Base-by-base conservation (phyloP, 2,329 filamentous ascomycete species). In the Claviceps capensis region DNA sequence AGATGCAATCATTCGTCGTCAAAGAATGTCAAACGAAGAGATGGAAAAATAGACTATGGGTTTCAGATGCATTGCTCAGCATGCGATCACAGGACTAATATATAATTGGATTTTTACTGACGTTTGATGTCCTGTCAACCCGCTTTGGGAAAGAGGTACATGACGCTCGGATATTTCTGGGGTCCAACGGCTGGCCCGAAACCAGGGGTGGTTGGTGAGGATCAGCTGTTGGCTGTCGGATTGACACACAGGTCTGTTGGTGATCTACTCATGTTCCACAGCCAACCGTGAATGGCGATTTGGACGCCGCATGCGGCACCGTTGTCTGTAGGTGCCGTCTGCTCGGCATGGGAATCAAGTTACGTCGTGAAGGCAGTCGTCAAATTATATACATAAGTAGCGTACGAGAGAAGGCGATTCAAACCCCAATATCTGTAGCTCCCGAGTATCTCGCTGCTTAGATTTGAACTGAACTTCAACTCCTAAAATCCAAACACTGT, bases 281-380 rank as follows among this genome's bases (percentile, higher is more conserved):
- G 48, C 52, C 48, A 48, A 41, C 41, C 49, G 47, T 19, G 45
- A 48, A 38, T 36, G 49, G 49, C 26, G 45, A 52, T 59, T 60
- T 55, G 26, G 56, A 56, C 48, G 53, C 53, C 52, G 56, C 45
- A 58, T 56, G 54, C 50, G 57, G 57, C 58, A 53, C 22, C 43
- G 46, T 36, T 41, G 17, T 45, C 40, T 48, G 44, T 54, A 36
- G 22, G 22, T 47, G 40, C 41, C n/a, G 19, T 38, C 22, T 50
- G 45, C 40, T 23, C 44, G 44, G 42, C 43, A 45, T 46, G 26
- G 30, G 11, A 19, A 14, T 22, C 5, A 40, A 40, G 6, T 34
- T 41, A 36, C 9, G 19, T 46, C 19, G 36, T 48, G 37, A 38
- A 40, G 45, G 36, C 23, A 40, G 22, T 51, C 34, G 3, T 30